These are phyloP conservation scores for Lachnellula subtilissima DNA, from an alignment of 2,329 filamentous ascomycete species.

Conservation along the genomic window DNA sequence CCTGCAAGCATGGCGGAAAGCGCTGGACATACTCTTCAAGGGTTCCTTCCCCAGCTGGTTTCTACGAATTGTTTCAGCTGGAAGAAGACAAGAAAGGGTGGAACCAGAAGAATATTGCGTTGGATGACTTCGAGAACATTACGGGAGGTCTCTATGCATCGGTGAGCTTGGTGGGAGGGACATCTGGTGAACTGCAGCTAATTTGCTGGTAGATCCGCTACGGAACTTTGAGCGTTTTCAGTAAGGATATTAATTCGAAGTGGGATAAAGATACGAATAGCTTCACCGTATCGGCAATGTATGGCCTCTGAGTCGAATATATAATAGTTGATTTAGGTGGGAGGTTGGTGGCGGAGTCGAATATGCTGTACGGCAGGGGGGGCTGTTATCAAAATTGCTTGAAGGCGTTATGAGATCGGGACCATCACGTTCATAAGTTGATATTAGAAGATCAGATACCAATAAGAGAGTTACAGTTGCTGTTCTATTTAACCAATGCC, in stretches of 20 bases:
- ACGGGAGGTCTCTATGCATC: neutral
- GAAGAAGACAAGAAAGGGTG: neutral
- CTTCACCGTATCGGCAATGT: slow-evolving; percentile 1
- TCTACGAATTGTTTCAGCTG: neutral
- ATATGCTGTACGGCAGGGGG: too few species aligned
- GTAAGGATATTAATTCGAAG: neutral
- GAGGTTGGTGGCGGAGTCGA: too few species aligned
- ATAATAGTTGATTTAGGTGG: too few species aligned
- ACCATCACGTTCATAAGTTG: too few species aligned
- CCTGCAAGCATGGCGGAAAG: slow-evolving; percentile 1
- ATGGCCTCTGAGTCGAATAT: neutral
- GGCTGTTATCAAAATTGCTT: too few species aligned
- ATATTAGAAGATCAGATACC: too few species aligned
- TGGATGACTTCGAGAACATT: neutral
- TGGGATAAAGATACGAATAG: neutral
- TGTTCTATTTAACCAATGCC: too few species aligned
- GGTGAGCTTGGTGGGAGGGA: neutral
- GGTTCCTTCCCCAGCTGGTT: slow-evolving; percentile 1
- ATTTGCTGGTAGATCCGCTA: neutral
- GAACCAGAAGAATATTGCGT: slow-evolving; percentile 2
- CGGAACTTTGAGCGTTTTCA: neutral
- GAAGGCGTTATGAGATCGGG: too few species aligned
- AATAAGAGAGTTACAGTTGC: too few species aligned
- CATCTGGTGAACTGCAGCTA: neutral
- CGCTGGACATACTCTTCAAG: neutral